These are phyloP conservation scores for Scenedesmus sp. DNA, from an alignment of 163 green algal genomes.

Conservation along the genomic window DNA sequence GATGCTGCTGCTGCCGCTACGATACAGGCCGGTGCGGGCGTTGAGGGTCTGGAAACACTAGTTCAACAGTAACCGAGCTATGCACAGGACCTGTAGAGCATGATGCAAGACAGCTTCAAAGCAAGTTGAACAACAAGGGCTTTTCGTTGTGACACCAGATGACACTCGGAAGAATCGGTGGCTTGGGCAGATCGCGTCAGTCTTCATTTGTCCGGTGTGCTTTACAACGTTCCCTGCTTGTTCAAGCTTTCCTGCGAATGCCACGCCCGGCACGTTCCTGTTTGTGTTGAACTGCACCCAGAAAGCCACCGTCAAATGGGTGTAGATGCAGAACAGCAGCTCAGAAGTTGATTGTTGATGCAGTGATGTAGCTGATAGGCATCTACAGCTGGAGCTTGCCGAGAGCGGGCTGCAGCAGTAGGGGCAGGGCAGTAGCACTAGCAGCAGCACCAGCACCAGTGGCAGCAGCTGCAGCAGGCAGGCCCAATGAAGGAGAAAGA, in stretches of 20 bases:
- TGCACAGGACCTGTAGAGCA: not conserved
- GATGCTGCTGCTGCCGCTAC: not conserved
- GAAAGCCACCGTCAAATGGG: not conserved
- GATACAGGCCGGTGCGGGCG: not conserved
- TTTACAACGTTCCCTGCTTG: not conserved
- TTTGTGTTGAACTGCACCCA: not conserved
- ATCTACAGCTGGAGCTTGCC: not conserved
- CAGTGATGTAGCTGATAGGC: not conserved
- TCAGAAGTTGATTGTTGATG: not conserved
- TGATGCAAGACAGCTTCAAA: not conserved
- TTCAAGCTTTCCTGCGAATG: not conserved
- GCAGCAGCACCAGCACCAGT: not conserved
- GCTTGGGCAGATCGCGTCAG: not conserved
- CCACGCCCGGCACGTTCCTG: not conserved
- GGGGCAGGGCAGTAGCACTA: conserved; percentile 1
- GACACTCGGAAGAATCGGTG: not conserved
- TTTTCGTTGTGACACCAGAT: not conserved
- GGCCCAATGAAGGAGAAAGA: conserved; percentile 65
- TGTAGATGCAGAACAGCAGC: not conserved
- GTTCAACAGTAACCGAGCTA: not conserved
- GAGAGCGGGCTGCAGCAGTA: not conserved
- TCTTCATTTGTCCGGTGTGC: not conserved
- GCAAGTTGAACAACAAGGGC: not conserved
- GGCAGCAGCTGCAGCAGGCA: not conserved
- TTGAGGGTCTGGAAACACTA: no score